Evolutionary conservation across 805 yeast genomes (phyloP), one percentile per base, ranked within the genome.

Genomic region (Yamadazyma kitorensis): DNA sequence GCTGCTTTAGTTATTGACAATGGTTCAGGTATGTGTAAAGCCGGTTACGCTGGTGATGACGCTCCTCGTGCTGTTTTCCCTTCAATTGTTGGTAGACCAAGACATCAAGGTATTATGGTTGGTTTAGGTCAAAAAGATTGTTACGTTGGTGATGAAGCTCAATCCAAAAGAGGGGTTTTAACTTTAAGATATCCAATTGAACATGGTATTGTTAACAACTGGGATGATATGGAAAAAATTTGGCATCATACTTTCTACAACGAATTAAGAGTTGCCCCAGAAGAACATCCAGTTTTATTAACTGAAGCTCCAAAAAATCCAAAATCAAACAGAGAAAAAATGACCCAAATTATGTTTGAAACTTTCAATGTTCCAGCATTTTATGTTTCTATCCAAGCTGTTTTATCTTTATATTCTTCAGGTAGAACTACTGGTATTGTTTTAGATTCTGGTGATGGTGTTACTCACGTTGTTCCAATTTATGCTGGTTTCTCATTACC

Each of bases 21-120:
- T 76, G 98, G 98, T 78, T 93, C 98, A 65, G 98, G 98, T 81
- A 93, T 93, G 98, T 93, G 98, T 83, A 93, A 93, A 72, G 98
- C 98, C 91, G 98, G 98, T 74, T 93, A 89, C 69, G 98, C 98
- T 81, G 98, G 98, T 78, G 98, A 93, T 67, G 98, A 93, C 77
- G 98, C 98, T 51, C 98, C 98, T 67, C 86, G 97, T 72, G 98
- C 98, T 61, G 98, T 93, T 56, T 93, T 93, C 91, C 98, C 98
- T 64, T 93, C 98, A 46, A 91, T 93, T 63, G 98, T 91, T 51
- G 98, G 98, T 76, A 93, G 98, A 78, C 98, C 98, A 78, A 89
- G 96, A 82, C 98, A 93, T 72, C 98, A 93, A 73, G 98, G 98
- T 82, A 89, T 88, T 79, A 89, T 89, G 97, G 98, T 91, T 57